These are phyloP conservation scores for Sugiyamaella boreocaroliniensis DNA, from an alignment of 805 yeast species.

Conservation along the genomic window DNA sequence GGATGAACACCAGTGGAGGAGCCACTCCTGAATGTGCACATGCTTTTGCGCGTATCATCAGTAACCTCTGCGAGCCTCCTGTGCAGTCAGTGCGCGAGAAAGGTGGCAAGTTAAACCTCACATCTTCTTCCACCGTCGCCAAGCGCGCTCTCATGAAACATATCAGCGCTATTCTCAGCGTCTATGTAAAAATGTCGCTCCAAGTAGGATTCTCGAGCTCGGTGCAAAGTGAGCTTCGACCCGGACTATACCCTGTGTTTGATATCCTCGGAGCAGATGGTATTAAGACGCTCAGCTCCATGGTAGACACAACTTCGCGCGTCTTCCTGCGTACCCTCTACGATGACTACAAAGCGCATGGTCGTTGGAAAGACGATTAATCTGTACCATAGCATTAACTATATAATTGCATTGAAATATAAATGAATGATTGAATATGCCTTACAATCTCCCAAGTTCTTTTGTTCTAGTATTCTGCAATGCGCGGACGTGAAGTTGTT, in stretches of 20 bases:
- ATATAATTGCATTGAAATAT: not conserved
- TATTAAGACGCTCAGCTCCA: conserved; percentile 51
- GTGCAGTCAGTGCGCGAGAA: conserved; percentile 26
- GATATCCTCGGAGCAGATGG: conserved; percentile 66
- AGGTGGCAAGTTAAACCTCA: conserved; percentile 37
- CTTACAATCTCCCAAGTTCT: no score
- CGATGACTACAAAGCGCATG: conserved; percentile 64
- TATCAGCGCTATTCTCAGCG: conserved; percentile 50
- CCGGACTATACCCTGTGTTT: conserved; percentile 57
- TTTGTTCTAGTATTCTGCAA: no score
- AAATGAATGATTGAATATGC: no score
- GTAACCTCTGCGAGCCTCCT: conserved; percentile 70
- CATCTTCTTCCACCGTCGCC: conserved; percentile 47
- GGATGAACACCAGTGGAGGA: conserved; percentile 5
- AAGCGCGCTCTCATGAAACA: conserved; percentile 60
- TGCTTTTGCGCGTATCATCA: conserved; percentile 50
- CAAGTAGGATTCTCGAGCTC: conserved; percentile 40
- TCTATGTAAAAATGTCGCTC: conserved; percentile 52
- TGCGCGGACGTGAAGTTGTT: no score
- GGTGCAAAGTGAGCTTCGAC: conserved; percentile 43
- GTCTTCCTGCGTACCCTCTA: conserved; percentile 60
- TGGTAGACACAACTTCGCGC: conserved; percentile 64
- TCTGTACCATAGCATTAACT: not conserved
- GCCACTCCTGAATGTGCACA: conserved; percentile 35
- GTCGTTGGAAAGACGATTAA: conserved; percentile 70